Conservation (phyloP, 1,284 basidiomycete species). For the Leccinum solheimii region DNA sequence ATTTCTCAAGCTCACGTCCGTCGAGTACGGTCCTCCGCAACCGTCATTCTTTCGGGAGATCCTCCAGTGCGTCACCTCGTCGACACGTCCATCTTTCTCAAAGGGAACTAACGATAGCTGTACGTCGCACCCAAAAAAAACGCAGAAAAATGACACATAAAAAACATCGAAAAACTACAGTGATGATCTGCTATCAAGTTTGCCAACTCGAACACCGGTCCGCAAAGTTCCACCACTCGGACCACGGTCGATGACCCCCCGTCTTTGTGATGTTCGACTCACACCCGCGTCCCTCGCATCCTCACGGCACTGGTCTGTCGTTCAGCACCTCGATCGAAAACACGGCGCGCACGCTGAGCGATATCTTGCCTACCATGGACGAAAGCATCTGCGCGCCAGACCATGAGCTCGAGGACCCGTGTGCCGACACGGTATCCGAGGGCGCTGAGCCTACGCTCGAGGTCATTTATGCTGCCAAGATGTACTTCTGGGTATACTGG, state of each 20-base stretch:
- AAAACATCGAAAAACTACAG: slow-evolving; percentile 34
- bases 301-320: slow-evolving; percentile 56
- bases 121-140: not conserved
- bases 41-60: slow-evolving; percentile 43
- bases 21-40: slow-evolving; percentile 42
- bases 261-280: slow-evolving; percentile 65
- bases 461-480: slow-evolving; percentile 87
- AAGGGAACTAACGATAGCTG: not conserved
- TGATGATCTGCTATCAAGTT: slow-evolving; percentile 60
- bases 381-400: slow-evolving; percentile 53
- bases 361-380: slow-evolving; percentile 51
- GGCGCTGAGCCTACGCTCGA: slow-evolving; percentile 87
- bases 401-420: slow-evolving; percentile 78
- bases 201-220: slow-evolving; percentile 17
- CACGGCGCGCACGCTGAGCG: slow-evolving; percentile 46
- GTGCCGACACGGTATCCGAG: slow-evolving; percentile 88
- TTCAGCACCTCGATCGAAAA: slow-evolving; percentile 43
- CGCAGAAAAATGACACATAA: slow-evolving; percentile 38
- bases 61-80: slow-evolving; percentile 42
- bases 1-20: slow-evolving; percentile 40
- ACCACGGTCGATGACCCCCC: slow-evolving; percentile 16
- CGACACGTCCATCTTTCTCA: not conserved
- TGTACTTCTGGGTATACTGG: slow-evolving; percentile 93
- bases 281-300: slow-evolving; percentile 59
- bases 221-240: not conserved